Evolutionary conservation across 2,329 filamentous ascomycete genomes (phyloP), one percentile per base, ranked within the genome.

Genomic region (Parafenestella ontariensis): DNA sequence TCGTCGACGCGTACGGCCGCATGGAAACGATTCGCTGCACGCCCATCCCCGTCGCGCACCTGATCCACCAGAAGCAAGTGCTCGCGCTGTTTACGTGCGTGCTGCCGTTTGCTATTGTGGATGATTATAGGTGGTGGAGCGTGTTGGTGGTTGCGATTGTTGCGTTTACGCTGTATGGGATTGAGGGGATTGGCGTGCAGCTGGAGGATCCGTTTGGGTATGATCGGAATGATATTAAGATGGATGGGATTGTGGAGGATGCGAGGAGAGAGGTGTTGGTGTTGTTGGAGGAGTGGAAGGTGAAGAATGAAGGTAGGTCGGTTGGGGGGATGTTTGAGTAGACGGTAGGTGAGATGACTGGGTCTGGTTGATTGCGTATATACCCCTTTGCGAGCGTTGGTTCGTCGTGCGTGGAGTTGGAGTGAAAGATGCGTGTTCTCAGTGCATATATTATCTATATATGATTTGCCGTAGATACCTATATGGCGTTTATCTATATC

Each of bases 1-100:
- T 88, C 17, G 80, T 83, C 15, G 81, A 85, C 55, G 83, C 85
- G 0, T 88, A 86, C 68, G 85, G 85, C 2, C 79, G 74, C 49
- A 87, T 88, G 85, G 86, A 89, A 72, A 87, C 85, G 0, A 88
- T 89, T 37, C 80, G 85, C 53, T 72, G 84, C n/a, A 88, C 86
- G 0, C 85, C 85, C 0, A 82, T 88, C 18, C 86, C 86, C 1
- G 82, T 89, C 7, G 86, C 86, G 5, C 85, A 88, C 66, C 65
- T 88, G 65, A 89, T 89, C 56, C 86, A 88, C 61, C 83, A 85
- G 62, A 83, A 84, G 58, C 86, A 89, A 72, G 86, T 87, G 0
- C 78, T 89, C 0, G 85, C 84, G 0, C 75, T 88, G 1, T 89
- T 86, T 62, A 81, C 82, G 26, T 81, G 79, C 46, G 82, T 88